Evolutionary conservation across 1,284 basidiomycete genomes (phyloP), one percentile per base, ranked within the genome.

Genomic region (Boletus sp.): DNA sequence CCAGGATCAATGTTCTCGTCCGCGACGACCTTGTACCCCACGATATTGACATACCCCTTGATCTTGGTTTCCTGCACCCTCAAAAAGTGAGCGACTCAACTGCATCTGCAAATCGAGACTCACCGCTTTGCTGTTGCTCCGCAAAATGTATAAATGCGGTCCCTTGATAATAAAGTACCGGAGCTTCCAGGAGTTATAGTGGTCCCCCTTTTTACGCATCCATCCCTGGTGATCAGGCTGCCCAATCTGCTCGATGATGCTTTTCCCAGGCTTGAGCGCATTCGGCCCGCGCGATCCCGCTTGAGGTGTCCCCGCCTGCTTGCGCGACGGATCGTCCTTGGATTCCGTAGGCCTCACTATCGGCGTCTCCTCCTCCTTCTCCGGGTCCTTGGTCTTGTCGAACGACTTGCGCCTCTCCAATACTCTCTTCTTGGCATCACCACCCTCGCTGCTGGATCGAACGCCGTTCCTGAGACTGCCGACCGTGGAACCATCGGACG

Each of bases 111-210:
- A 22, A 36, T 30, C 6, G 19, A 13, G 32, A 49, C 88, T 55
- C 56, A 91, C 91, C 62, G 76, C 60, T 59, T 80, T 74, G 64
- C 64, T 86, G 60, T 80, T 76, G 57, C 81, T 88, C 69, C 81
- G 81, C 63, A 96, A 66, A 62, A 85, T 88, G 65, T 98, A 97
- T 45, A 97, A 60, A 71, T 95, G 87, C 1, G 84, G 77, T 0
- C 92, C 95, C 69, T 97, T 96, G 62, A 99, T 80, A n/a, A 96
- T 83, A 57, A 96, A 91, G 71, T 91, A 99, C 40, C 95, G 76
- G 58, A 79, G 67, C 72, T 97, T 98, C 96, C 95, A 99, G 13
- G 79, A 78, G 61, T 91, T 93, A 70, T 97, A 98, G 50, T 87
- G 76, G 47, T 97, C 95, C 16, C 92, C 91, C 70, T 86, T 91